phyloP scores from a whole-genome alignment of 2,329 filamentous ascomycete species.

The Aspergillus arachidicola region DNA sequence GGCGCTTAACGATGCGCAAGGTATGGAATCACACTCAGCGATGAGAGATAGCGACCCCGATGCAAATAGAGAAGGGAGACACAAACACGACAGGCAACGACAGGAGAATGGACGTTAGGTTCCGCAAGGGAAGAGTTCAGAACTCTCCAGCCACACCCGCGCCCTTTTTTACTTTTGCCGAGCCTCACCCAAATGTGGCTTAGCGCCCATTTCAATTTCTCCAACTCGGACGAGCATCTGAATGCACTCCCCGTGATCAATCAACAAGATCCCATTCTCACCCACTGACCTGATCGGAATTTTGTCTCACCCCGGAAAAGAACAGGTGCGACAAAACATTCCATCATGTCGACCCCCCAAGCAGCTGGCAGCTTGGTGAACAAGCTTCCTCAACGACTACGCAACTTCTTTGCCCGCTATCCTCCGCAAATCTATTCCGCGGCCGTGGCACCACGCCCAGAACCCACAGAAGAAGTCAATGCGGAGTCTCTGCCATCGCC shows the following conservation, averaged over 20 bases:
- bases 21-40: slow-evolving; percentile 4
- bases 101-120: slow-evolving; percentile 2
- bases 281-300: background rate
- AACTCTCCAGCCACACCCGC: slow-evolving; percentile 12
- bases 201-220: slow-evolving; percentile 26
- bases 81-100: background rate
- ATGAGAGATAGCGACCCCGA: background rate
- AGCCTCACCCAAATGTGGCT: slow-evolving; percentile 20
- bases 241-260: background rate
- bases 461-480: slow-evolving; percentile 10
- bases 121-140: slow-evolving; percentile 9
- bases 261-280: background rate
- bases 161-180: slow-evolving; percentile 21
- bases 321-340: background rate
- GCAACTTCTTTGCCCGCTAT: slow-evolving; percentile 86
- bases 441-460: slow-evolving; percentile 32
- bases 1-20: background rate
- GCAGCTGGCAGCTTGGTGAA: slow-evolving; percentile 23
- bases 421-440: slow-evolving; percentile 65
- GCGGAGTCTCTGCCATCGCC: slow-evolving; percentile 36
- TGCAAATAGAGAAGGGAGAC: slow-evolving; percentile 1
- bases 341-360: slow-evolving; percentile 25
- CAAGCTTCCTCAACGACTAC: slow-evolving; percentile 71
- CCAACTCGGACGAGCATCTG: background rate
- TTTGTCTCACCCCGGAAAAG: background rate